Evolutionary conservation across 768 basidiomycete genomes (phyloP), one percentile per base, ranked within the genome.

Genomic region (Serendipita sp.): DNA sequence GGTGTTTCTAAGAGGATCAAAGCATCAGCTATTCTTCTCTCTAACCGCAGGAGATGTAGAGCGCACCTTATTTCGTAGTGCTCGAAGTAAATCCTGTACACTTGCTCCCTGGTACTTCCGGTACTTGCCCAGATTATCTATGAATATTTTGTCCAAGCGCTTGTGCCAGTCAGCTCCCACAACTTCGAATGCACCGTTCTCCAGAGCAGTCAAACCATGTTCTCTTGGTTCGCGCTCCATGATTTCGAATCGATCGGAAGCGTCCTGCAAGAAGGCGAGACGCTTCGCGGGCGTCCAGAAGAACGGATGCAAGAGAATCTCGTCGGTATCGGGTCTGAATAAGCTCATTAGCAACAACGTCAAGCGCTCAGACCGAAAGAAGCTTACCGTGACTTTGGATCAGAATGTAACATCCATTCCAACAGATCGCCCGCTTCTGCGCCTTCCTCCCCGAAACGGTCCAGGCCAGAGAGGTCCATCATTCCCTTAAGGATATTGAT

Each of bases 211-310:
- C 24, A 99, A 78, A 62, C 82, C 79, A 0, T 82, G 78, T 63
- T 95, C 90, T 63, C 83, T 84, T 0, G 94, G 93, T 53, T 95
- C 93, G 31, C 91, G 82, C 67, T 86, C 88, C 91, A 98, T 95
- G 71, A 93, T 93, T 73, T 98, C 96, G 72, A 98, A 99, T 3
- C 94, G 82, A 73, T 98, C 95, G 0, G 93, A 96, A 0, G 93
- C 90, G 66, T 98, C 96, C 72, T 95, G 94, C n/a, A 99, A 77
- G 79, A 99, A 99, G 60, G 81, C 83, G 3, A 99, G 75, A 43
- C 95, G 81, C 63, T 87, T 83, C 5, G 80, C 85, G 0, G 93
- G 75, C 61, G 92, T 85, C 96, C 96, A 99, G 77, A 97, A 99
- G 78, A 89, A 95, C 0, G 96, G 96, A 74, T 98, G 95, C 22